phyloP scores from a whole-genome alignment of 371 early-diverging fungal species.

The Mortierella sp. region DNA sequence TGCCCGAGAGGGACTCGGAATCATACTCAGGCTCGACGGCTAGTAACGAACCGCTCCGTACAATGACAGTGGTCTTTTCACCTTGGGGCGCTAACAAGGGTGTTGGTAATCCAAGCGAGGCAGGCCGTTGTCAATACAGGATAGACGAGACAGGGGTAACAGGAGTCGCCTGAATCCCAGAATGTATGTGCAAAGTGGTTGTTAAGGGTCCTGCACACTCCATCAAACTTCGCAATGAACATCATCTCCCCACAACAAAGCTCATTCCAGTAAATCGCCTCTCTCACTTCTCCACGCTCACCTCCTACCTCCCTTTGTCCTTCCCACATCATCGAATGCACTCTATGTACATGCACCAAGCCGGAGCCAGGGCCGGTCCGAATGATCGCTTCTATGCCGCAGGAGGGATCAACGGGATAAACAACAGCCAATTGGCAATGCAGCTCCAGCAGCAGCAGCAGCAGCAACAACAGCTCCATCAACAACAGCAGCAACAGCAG shows the following conservation, averaged over 20 bases:
- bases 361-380: conserved; percentile 29
- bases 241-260: neutral
- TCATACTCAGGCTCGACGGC: neutral
- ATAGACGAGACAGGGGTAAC: conserved; percentile 35
- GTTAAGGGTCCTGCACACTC: no score
- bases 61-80: conserved; percentile 33
- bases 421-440: conserved; percentile 36
- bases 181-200: neutral
- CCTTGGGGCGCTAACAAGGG: conserved; percentile 29
- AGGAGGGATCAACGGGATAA: conserved; percentile 35
- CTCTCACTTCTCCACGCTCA: neutral
- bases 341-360: conserved; percentile 40
- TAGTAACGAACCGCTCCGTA: conserved; percentile 25
- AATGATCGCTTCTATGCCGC: conserved; percentile 29
- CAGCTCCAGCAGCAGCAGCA: conserved; percentile 40
- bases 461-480: conserved; percentile 32
- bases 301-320: neutral
- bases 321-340: conserved; percentile 12
- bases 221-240: no score
- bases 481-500: conserved; percentile 35
- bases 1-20: conserved; percentile 11
- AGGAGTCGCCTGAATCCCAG: conserved; percentile 4
- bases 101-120: neutral
- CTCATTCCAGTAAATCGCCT: neutral
- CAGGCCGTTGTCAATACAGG: conserved; percentile 30